Evolutionary conservation across 2,329 filamentous ascomycete genomes (phyloP).

Genomic region (Lachnellula hyalina): DNA sequence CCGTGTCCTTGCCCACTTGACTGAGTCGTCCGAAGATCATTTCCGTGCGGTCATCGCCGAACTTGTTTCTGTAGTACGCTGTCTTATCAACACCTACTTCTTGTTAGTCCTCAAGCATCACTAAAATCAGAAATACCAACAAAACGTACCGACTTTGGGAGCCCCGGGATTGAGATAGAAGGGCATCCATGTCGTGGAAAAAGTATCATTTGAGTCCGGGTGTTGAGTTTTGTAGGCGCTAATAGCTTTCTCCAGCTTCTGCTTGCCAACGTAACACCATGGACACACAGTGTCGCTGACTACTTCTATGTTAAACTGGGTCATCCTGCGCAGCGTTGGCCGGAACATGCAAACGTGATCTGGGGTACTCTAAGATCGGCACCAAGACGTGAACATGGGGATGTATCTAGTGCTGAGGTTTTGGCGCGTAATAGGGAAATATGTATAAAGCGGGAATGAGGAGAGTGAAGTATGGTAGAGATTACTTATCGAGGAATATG

Average conservation of each 20-base stretch:
- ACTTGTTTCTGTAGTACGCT: slow-evolving; percentile 54
- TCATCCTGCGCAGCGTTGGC: slow-evolving; percentile 46
- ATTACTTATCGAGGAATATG: neutral
- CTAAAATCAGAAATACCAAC: slow-evolving; percentile 20
- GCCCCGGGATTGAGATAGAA: slow-evolving; percentile 73
- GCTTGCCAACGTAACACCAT: slow-evolving; percentile 74
- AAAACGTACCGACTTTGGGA: slow-evolving; percentile 42
- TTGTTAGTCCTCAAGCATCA: neutral
- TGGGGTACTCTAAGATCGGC: neutral
- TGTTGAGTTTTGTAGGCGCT: slow-evolving; percentile 56
- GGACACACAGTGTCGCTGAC: slow-evolving; percentile 81
- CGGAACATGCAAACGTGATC: slow-evolving; percentile 16
- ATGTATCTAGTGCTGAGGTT: neutral
- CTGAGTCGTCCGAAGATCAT: slow-evolving; percentile 54
- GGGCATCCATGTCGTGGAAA: slow-evolving; percentile 68
- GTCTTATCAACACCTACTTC: slow-evolving; percentile 45
- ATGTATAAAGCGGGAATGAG: neutral
- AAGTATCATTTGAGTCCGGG: slow-evolving; percentile 59
- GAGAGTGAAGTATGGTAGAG: neutral
- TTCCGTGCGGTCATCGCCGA: slow-evolving; percentile 55
- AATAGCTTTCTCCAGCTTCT: slow-evolving; percentile 69
- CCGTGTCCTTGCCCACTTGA: slow-evolving; percentile 55
- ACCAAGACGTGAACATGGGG: neutral
- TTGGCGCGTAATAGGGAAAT: neutral
- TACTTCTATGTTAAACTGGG: slow-evolving; percentile 69